Percentiles rank a stretch among this genome's conserved stretches.
Evolutionary conservation across 2,329 filamentous ascomycete species (phyloP).

Genomic region (Cladosporium sphaerospermum): DNA sequence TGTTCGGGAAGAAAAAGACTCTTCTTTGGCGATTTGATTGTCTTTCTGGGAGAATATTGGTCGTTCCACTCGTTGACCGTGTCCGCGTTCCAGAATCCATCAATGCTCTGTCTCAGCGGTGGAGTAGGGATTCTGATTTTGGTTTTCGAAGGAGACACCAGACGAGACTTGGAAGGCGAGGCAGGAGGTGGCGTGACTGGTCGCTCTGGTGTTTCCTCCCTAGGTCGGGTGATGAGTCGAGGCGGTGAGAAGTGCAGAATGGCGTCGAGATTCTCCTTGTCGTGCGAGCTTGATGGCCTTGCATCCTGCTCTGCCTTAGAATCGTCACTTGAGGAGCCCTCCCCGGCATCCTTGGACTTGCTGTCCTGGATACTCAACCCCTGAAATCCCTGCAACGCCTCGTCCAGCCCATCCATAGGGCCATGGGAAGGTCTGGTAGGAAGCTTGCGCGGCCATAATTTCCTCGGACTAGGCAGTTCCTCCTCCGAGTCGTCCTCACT

Average conservation of each 20-base stretch:
- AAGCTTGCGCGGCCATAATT: conserved; percentile 14
- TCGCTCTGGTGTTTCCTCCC: conserved; percentile 13
- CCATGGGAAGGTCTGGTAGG: not conserved
- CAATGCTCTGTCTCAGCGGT: conserved; percentile 48
- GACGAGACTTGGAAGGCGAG: conserved; percentile 37
- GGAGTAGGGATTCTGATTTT: conserved; percentile 46
- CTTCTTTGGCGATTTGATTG: conserved; percentile 34
- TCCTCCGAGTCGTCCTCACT: conserved; percentile 19
- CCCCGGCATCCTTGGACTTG: not conserved
- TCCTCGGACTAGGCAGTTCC: conserved; percentile 24
- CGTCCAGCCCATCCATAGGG: not conserved
- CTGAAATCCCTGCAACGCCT: conserved; percentile 4
- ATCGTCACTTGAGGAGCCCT: not conserved
- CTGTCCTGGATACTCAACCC: conserved; percentile 7
- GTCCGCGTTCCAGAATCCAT: conserved; percentile 56
- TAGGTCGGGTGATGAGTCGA: not conserved
- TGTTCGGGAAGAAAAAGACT: conserved; percentile 17
- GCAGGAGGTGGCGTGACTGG: conserved; percentile 33
- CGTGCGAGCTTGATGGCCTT: conserved; percentile 3
- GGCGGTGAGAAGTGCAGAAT: conserved; percentile 6
- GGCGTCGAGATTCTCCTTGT: conserved; percentile 1
- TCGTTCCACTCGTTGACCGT: conserved; percentile 60
- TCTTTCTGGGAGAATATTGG: conserved; percentile 50
- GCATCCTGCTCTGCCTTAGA: not conserved
- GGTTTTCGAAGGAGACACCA: conserved; percentile 45